Percentiles rank a stretch among this genome's conserved stretches.
Conservation (phyloP, 768 basidiomycete species). For the Chiua virens region DNA sequence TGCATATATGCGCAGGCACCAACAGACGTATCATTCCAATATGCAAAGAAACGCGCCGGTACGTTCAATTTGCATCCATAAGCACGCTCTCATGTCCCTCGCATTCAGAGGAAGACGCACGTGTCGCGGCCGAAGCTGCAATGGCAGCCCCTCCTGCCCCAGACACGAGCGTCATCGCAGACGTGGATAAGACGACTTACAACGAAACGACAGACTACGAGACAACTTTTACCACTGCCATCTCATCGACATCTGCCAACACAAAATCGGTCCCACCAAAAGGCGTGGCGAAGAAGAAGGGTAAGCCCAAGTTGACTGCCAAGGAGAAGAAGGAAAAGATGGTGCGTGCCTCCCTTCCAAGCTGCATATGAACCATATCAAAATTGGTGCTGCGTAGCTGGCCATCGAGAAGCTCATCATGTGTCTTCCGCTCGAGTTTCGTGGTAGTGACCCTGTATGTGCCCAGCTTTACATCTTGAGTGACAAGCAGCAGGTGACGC, state of each 20-base stretch:
- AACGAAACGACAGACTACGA: constrained; percentile 30
- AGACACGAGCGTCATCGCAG: constrained; percentile 15
- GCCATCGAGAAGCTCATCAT: constrained; percentile 71
- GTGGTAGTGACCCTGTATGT: constrained; percentile 83
- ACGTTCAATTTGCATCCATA: constrained; percentile 5
- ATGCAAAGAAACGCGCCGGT: constrained; percentile 66
- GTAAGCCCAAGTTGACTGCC: constrained; percentile 65
- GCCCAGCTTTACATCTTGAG: background rate
- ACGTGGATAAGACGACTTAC: constrained; percentile 31
- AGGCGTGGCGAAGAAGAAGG: constrained; percentile 46
- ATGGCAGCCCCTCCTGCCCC: constrained; percentile 34
- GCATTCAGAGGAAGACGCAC: constrained; percentile 57
- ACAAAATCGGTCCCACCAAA: constrained; percentile 42
- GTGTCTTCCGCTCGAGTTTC: constrained; percentile 84
- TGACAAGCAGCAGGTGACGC: background rate
- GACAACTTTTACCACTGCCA: constrained; percentile 35
- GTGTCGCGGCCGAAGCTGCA: constrained; percentile 51
- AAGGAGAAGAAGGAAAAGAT: constrained; percentile 85
- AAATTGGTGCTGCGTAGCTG: constrained; percentile 35
- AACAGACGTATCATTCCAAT: constrained; percentile 53
- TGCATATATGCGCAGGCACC: constrained; percentile 47
- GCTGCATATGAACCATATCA: background rate
- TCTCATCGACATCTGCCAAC: constrained; percentile 34
- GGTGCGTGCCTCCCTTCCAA: constrained; percentile 43
- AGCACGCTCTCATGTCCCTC: background rate